Conservation (phyloP, 202 grass and related monocot species). For the Miscanthus sacchariflorus region DNA sequence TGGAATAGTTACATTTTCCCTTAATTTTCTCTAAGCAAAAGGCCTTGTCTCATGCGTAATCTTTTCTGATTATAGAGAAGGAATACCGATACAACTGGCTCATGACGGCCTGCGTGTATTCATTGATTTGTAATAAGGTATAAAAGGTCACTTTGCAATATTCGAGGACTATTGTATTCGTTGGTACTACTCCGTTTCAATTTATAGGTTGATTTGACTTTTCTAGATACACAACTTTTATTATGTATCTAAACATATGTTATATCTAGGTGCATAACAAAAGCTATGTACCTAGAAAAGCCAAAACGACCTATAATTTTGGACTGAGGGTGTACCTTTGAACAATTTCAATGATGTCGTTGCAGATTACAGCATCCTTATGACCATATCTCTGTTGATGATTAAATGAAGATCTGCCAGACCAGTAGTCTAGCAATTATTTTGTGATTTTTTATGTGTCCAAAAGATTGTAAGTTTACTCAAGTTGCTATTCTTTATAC, state of each 20-base stretch:
- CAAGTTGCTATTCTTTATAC: not conserved
- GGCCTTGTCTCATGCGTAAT: not conserved
- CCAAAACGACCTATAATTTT: too few species aligned
- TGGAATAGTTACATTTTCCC: not conserved
- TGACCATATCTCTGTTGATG: not conserved
- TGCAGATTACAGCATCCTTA: slow-evolving; percentile 16
- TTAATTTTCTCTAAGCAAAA: not conserved
- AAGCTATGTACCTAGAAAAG: too few species aligned
- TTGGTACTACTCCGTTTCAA: not conserved
- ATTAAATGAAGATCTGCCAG: not conserved
- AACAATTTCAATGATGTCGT: not conserved
- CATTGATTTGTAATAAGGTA: slow-evolving; percentile 61
- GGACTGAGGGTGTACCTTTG: not conserved
- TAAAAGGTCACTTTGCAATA: not conserved
- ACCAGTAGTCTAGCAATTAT: not conserved
- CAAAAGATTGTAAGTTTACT: not conserved
- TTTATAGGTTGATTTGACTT: too few species aligned
- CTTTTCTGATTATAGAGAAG: slow-evolving; percentile 53
- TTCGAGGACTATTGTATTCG: not conserved
- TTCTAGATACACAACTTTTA: too few species aligned
- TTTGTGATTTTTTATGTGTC: not conserved
- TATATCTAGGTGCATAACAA: too few species aligned
- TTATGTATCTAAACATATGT: too few species aligned
- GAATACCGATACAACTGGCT: slow-evolving; percentile 71
- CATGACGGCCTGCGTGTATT: slow-evolving; percentile 58